Conservation (phyloP, 345 rosid species). For the Eucalyptus rudis region DNA sequence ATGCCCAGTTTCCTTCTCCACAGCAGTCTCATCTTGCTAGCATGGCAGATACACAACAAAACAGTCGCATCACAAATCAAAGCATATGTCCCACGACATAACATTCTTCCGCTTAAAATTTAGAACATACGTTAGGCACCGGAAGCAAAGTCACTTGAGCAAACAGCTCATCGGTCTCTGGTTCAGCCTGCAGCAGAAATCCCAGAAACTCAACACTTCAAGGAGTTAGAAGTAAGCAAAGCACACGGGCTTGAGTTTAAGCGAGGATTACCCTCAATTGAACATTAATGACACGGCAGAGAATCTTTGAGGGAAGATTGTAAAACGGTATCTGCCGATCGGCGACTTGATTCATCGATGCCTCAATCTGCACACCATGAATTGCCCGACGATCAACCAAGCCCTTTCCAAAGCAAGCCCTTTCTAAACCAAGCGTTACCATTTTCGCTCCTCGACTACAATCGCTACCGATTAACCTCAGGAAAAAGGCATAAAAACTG, state of each 20-base stretch:
- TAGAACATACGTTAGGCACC: slow-evolving; percentile 1
- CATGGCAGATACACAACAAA: neutral
- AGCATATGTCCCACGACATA: neutral
- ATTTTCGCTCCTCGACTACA: neutral
- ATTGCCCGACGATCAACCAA: neutral
- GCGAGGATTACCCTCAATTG: slow-evolving; percentile 12
- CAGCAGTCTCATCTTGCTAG: slow-evolving; percentile 21
- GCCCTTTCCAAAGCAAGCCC: neutral
- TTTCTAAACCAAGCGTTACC: neutral
- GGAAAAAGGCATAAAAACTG: neutral
- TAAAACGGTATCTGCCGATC: slow-evolving; percentile 34
- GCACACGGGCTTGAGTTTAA: neutral
- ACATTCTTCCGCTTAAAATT: neutral
- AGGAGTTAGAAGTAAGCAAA: neutral
- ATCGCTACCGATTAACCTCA: neutral
- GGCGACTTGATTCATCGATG: slow-evolving; percentile 33
- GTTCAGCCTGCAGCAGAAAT: slow-evolving; percentile 29
- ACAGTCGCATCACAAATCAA: neutral
- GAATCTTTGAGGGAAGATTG: slow-evolving; percentile 23
- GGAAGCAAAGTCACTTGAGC: slow-evolving; percentile 45
- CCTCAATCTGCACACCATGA: slow-evolving; percentile 14
- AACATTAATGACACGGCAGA: slow-evolving; percentile 35
- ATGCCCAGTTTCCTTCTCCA: slow-evolving; percentile 10
- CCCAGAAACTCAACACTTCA: neutral
- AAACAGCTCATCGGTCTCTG: slow-evolving; percentile 45